Evolutionary conservation across 768 basidiomycete genomes (phyloP), one percentile per base, ranked within the genome.

Genomic region (Candolleomyces efflorescens): DNA sequence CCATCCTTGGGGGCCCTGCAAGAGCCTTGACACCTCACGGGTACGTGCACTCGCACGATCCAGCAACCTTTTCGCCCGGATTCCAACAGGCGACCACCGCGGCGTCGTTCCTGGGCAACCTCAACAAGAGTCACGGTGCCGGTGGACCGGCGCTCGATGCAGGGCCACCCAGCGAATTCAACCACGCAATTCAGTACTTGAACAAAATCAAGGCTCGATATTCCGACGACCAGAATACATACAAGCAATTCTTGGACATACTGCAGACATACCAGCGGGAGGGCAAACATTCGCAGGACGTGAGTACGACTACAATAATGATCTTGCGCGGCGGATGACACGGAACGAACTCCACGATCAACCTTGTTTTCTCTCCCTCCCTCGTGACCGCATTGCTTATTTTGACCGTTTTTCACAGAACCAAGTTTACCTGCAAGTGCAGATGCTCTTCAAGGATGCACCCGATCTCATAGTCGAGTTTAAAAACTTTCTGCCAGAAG

Each of bases 161-260:
- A 39, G 83, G 75, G 60, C 77, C 82, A 12, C 69, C 79, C 11
- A 82, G 78, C 59, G 88, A 98, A 67, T 97, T 94, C 75, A 88
- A 90, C 70, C 89, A 96, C 65, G 97, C 97, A 13, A 98, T 98
- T 61, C 86, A 93, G 65, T 99, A 95, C 70, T 86, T 99, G 65
- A 98, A 97, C 82, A 96, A 95, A 78, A 98, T 99, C 78, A 98
- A 98, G 75, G 86, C 86, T 17, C 86, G 94, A 20, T 98, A 89
- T 71, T 73, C 83, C 11, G 85, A 89, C 62, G 94, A 97, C 59
- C 85, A 89, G n/a, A 92, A 94, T 65, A 94, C 89, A 32, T 94
- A 94, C 73, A 92, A 92, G 71, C 86, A 90, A 66, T 94, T 94
- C 67, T 74, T 94, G 64, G 92, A 94, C 73, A 90, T 94, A 48